These are phyloP conservation scores for Lomentospora prolificans DNA, from an alignment of 2,329 filamentous ascomycete genomes.

Conservation along the genomic window DNA sequence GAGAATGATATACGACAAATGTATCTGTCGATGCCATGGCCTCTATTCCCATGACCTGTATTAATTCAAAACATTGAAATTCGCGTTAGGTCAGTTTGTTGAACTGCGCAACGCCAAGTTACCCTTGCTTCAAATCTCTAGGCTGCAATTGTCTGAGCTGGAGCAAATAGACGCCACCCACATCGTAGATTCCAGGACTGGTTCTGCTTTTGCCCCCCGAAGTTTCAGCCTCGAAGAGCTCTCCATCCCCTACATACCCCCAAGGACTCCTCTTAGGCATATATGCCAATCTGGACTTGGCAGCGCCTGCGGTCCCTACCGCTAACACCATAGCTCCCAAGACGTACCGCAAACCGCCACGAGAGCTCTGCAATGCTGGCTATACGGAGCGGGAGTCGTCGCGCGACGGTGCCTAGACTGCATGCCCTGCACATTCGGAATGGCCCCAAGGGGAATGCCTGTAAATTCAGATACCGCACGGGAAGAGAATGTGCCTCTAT, in stretches of 20 bases:
- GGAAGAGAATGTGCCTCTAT: constrained; percentile 15
- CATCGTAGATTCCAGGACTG: not conserved
- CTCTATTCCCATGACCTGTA: not conserved
- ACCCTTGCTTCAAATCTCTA: no score
- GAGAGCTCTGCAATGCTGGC: not conserved
- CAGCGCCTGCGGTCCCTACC: not conserved
- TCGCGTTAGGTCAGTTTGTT: not conserved
- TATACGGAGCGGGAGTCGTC: not conserved
- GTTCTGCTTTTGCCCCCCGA: not conserved
- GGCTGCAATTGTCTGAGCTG: no score
- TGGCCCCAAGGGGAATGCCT: constrained; percentile 18
- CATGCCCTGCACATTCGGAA: constrained; percentile 25
- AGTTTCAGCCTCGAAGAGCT: not conserved
- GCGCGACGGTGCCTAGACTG: constrained; percentile 19
- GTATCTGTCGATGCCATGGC: not conserved
- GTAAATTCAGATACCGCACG: constrained; percentile 22
- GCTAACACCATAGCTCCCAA: not conserved
- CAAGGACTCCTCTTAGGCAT: not conserved
- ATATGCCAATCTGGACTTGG: not conserved
- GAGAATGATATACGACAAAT: not conserved
- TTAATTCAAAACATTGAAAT: not conserved
- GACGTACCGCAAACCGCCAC: not conserved
- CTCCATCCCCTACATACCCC: not conserved
- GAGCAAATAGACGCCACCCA: not conserved
- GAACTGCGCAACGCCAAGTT: not conserved